Conservation (phyloP, 1,284 basidiomycete genomes). For the Heliocybe sulcata region DNA sequence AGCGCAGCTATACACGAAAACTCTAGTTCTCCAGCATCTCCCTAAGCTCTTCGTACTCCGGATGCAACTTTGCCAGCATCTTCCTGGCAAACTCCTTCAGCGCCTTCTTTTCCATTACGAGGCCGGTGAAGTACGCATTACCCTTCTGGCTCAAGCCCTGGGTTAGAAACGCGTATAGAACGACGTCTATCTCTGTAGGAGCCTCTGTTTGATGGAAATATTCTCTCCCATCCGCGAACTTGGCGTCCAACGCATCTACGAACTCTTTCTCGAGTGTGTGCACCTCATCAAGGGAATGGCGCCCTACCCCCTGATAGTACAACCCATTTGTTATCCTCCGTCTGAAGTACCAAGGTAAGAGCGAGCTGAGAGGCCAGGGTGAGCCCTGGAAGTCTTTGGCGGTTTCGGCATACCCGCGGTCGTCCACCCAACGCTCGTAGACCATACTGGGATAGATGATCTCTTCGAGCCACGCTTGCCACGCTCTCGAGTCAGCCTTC, state of each 20-base stretch:
- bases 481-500: conserved; percentile 24
- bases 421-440: conserved; percentile 17
- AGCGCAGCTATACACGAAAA: too few relatives aligned
- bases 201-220: conserved; percentile 18
- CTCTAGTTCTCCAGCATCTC: neutral
- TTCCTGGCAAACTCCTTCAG: neutral
- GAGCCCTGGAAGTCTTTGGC: conserved; percentile 11
- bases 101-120: conserved; percentile 13
- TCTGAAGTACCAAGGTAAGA: conserved; percentile 17
- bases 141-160: conserved; percentile 15
- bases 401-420: conserved; percentile 17
- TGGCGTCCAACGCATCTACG: conserved; percentile 21
- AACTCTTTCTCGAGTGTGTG: conserved; percentile 22
- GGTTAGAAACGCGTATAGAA: conserved; percentile 21
- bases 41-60: conserved; percentile 6
- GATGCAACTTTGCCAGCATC: conserved; percentile 4
- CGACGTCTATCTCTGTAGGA: conserved; percentile 24
- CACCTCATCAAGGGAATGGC: conserved; percentile 23
- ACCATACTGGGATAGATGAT: conserved; percentile 20
- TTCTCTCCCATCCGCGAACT: conserved; percentile 13
- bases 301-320: conserved; percentile 18
- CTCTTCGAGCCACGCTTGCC: conserved; percentile 25
- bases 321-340: conserved; percentile 13
- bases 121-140: conserved; percentile 20
- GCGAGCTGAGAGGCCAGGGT: conserved; percentile 12